phyloP scores from a whole-genome alignment of 805 yeast genomes.

The Kregervanrija pseudodelftensis region DNA sequence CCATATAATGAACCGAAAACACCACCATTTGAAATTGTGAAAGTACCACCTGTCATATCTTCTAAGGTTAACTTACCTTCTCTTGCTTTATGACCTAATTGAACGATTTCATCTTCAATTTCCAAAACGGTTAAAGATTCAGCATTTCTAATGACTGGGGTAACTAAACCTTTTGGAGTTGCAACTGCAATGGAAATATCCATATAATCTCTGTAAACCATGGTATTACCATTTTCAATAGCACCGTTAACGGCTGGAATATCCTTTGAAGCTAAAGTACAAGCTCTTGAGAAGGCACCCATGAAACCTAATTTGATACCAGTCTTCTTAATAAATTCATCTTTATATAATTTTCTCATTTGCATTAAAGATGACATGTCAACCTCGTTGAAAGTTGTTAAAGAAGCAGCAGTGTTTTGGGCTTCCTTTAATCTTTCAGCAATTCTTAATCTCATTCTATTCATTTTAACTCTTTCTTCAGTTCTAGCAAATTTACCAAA shows the following conservation, averaged over 20 bases:
- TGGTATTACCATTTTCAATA: slow-evolving; percentile 84
- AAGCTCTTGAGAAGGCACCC: slow-evolving; percentile 97
- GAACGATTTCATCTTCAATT: slow-evolving; percentile 78
- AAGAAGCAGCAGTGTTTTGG: slow-evolving; percentile 96
- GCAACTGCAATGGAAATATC: slow-evolving; percentile 97
- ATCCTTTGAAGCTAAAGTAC: slow-evolving; percentile 86
- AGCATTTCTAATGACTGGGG: slow-evolving; percentile 96
- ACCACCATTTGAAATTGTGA: slow-evolving; percentile 98
- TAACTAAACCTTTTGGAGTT: slow-evolving; percentile 97
- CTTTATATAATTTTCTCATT: slow-evolving; percentile 95
- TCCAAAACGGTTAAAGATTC: slow-evolving; percentile 85
- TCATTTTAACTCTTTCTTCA: slow-evolving; percentile 94
- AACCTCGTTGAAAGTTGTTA: slow-evolving; percentile 96
- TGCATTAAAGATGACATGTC: slow-evolving; percentile 91
- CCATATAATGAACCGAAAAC: slow-evolving; percentile 97
- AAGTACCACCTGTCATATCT: slow-evolving; percentile 99
- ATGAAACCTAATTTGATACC: slow-evolving; percentile 96
- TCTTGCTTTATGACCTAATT: slow-evolving; percentile 87
- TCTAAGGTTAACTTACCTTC: slow-evolving; percentile 94
- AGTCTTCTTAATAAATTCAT: slow-evolving; percentile 87
- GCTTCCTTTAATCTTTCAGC: slow-evolving; percentile 99
- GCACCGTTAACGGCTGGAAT: slow-evolving; percentile 94
- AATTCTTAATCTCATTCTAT: slow-evolving; percentile 97
- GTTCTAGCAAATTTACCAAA: slow-evolving; percentile 61
- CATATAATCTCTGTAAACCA: slow-evolving; percentile 92